phyloP scores from a whole-genome alignment of 2,329 filamentous ascomycete genomes.

The Colletotrichum aenigma region DNA sequence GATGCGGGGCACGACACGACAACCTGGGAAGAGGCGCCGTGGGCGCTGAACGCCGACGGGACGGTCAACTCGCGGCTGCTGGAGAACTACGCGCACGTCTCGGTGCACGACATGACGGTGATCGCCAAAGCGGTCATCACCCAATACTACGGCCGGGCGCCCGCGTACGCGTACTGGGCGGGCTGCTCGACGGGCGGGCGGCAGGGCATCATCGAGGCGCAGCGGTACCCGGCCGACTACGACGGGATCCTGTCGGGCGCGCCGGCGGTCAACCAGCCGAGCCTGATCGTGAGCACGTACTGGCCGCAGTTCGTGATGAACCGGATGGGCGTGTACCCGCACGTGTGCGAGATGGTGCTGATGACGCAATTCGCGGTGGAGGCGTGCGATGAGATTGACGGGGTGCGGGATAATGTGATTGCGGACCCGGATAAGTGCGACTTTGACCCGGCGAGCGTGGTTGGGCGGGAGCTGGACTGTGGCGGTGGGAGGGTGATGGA shows the following conservation, averaged over 20 bases:
- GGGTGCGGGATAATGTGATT: conserved; percentile 13
- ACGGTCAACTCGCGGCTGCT: conserved; percentile 12
- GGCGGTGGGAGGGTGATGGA: conserved; percentile 26
- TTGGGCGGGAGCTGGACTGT: conserved; percentile 22
- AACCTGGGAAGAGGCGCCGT: conserved; percentile 15
- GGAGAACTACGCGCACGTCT: conserved; percentile 10
- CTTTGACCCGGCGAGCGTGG: conserved; percentile 26
- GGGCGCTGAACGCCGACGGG: conserved; percentile 23
- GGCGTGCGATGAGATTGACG: conserved; percentile 19
- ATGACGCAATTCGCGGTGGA: conserved; percentile 28
- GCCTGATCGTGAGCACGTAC: conserved; percentile 17
- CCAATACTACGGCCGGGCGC: conserved; percentile 49
- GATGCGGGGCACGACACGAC: conserved; percentile 10
- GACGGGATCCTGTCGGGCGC: conserved; percentile 56
- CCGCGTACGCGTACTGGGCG: conserved; percentile 50
- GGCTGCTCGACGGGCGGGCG: conserved; percentile 62
- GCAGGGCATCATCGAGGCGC: conserved; percentile 57
- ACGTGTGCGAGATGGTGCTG: conserved; percentile 28
- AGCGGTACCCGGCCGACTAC: conserved; percentile 57
- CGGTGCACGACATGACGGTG: conserved; percentile 36
- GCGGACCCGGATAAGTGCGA: conserved; percentile 16
- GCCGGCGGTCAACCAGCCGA: conserved; percentile 39
- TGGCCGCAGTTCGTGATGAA: conserved; percentile 22
- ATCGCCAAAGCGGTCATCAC: conserved; percentile 52
- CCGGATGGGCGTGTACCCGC: conserved; percentile 6